A percentile compares a stretch with the other conserved stretches of the same genome.
phyloP scores from a whole-genome alignment of 371 early-diverging fungal species.

The Haplosporangium sp. region DNA sequence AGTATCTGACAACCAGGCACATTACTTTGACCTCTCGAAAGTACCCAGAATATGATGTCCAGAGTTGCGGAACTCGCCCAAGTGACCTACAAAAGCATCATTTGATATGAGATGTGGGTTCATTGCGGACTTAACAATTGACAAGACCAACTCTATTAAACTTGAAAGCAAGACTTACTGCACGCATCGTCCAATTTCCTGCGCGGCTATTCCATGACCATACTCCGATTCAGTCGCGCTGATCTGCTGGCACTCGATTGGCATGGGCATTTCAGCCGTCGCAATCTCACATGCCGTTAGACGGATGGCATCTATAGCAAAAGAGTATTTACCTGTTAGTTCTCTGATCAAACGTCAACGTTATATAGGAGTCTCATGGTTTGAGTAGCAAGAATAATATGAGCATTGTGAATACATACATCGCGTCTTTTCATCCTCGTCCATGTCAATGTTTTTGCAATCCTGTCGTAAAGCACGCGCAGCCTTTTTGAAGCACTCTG shows the following conservation, averaged over 20 bases:
- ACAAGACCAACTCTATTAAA: background rate
- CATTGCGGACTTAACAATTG: no score
- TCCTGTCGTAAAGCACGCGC: slow-evolving; percentile 27
- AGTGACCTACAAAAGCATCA: slow-evolving; percentile 20
- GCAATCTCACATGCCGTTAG: slow-evolving; percentile 45
- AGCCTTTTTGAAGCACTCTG: slow-evolving; percentile 37
- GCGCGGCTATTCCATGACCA: background rate
- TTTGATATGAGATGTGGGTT: background rate
- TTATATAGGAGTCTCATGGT: no score
- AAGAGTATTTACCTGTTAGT: no score
- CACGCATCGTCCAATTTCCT: slow-evolving; percentile 20
- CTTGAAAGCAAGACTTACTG: slow-evolving; percentile 18
- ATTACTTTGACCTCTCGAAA: slow-evolving; percentile 43
- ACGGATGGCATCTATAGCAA: slow-evolving; percentile 29
- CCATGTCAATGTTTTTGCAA: slow-evolving; percentile 37
- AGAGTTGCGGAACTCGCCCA: slow-evolving; percentile 37
- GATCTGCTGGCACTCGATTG: slow-evolving; percentile 24
- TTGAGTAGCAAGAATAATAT: background rate
- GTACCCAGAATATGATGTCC: slow-evolving; percentile 53
- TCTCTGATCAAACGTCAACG: no score
- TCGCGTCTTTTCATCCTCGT: slow-evolving; percentile 35
- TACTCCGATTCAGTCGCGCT: background rate
- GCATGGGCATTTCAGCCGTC: slow-evolving; percentile 42
- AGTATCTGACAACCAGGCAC: slow-evolving; percentile 35
- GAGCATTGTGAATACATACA: slow-evolving; percentile 13